Evolutionary conservation across 2,329 filamentous ascomycete genomes (phyloP), one percentile per base, ranked within the genome.

Genomic region (Neopestalotiopsis clavispora): DNA sequence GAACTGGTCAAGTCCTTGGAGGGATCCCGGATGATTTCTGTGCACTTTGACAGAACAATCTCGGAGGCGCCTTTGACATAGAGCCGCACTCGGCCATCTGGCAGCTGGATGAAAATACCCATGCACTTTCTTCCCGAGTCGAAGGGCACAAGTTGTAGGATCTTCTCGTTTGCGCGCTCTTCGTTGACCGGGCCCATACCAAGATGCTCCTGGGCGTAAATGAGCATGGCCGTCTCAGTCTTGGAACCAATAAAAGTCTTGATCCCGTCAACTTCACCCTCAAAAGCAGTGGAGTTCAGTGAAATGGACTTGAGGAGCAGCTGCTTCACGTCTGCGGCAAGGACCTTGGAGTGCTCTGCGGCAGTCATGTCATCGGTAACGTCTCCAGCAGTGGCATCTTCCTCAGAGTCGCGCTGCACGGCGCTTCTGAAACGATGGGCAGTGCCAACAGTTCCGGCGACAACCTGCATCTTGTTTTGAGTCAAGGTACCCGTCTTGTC

Each of bases 121-220:
- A 91, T 91, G 75, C 91, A 94, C 77, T 94, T 94, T 72, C 92
- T 88, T 10, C 87, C 86, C 42, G 92, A 94, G 76, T 94, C 92
- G 72, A 94, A 94, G 0, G 92, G 92, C 69, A 94, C 88, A 61
- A 94, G 82, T 75, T 94, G 92, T 49, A 91, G 80, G 23, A 88
- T 85, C 65, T 82, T 84, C 34, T 82, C 83, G 69, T 87, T 88
- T 69, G 89, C 87, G 5, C 92, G 89, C 75, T 92, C 86, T 73
- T 91, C 87, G 59, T 84, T 84, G 17, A 94, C 84, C 4, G 87
- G 85, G 2, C 89, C 87, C 88, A 94, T 91, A 17, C 85, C 90
- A 5, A 94, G 84, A 75, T 91, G 84, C 64, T 90, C 87, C 63
- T 86, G 86, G 14, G 91, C 91, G 74, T 93, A 88, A 32, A 89